Evolutionary conservation across 352 stramenopile species (phyloP).

Genomic region (Blastocystis sp.): DNA sequence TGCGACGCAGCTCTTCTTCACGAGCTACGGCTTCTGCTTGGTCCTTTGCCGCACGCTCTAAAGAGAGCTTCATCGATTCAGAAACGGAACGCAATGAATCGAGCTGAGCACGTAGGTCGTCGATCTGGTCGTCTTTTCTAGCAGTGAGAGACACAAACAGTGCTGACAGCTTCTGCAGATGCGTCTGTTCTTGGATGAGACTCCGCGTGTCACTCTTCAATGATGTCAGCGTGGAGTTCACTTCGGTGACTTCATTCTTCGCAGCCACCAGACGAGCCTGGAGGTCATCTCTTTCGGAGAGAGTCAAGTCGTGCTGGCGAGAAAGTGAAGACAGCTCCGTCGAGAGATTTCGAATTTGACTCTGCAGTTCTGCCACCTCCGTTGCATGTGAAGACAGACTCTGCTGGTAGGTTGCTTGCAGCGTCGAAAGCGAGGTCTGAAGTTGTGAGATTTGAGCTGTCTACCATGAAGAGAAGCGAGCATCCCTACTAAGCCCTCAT

Average conservation of each 20-base stretch:
- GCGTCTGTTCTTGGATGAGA: neutral
- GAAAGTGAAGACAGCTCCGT: neutral
- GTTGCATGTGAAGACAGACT: neutral
- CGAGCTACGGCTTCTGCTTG: neutral
- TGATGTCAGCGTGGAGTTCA: neutral
- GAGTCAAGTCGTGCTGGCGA: neutral
- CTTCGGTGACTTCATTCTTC: neutral
- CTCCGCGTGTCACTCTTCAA: neutral
- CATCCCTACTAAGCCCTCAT: neutral
- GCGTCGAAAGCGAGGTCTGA: neutral
- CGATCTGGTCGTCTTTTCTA: conserved; percentile 48
- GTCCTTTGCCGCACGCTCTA: neutral
- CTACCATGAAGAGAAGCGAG: neutral
- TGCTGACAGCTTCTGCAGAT: neutral
- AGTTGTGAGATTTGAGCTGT: neutral
- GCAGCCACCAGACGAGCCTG: neutral
- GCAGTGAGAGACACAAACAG: neutral
- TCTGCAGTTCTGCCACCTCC: neutral
- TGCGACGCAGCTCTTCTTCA: neutral
- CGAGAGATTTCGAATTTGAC: neutral
- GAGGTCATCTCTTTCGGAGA: neutral
- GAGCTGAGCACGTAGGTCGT: neutral
- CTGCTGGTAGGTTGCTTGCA: neutral
- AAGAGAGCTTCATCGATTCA: neutral
- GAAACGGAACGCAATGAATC: neutral